phyloP scores from a whole-genome alignment of 2,329 filamentous ascomycete species.

The Periconia sp. region DNA sequence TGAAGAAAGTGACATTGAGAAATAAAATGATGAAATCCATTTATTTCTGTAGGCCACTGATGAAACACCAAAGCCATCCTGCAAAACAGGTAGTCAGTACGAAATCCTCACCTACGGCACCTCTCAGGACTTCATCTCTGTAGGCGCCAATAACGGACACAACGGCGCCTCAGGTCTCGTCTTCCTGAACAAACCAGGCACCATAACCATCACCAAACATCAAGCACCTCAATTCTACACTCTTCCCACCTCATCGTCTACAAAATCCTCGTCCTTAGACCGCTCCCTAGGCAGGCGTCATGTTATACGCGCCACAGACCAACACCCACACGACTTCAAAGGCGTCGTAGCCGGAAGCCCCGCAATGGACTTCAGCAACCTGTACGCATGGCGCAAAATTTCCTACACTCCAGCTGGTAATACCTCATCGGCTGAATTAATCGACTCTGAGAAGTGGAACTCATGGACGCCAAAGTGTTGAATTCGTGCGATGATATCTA shows the following conservation, averaged over 20 bases:
- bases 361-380: conserved; percentile 32
- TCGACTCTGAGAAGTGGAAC: conserved; percentile 22
- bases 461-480: conserved; percentile 49
- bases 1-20: too few relatives aligned
- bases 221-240: conserved; percentile 42
- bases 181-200: conserved; percentile 49
- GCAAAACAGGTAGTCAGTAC: conserved; percentile 34
- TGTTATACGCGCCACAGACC: conserved; percentile 28
- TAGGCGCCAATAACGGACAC: conserved; percentile 46
- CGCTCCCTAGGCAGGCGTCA: conserved; percentile 40
- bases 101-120: conserved; percentile 43
- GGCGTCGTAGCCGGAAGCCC: conserved; percentile 38
- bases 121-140: conserved; percentile 41
- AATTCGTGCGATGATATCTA: conserved; percentile 54
- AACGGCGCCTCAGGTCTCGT: conserved; percentile 47
- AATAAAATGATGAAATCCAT: too few relatives aligned
- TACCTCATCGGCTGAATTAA: conserved; percentile 22
- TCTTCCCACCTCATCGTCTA: conserved; percentile 18
- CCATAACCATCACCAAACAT: conserved; percentile 42
- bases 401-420: conserved; percentile 33
- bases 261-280: conserved; percentile 43
- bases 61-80: too few relatives aligned
- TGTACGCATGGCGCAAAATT: conserved; percentile 30
- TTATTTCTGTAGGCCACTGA: too few relatives aligned
- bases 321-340: conserved; percentile 38